Evolutionary conservation across 305 asterid genomes (phyloP).

Genomic region (Euphrasia arctica): DNA sequence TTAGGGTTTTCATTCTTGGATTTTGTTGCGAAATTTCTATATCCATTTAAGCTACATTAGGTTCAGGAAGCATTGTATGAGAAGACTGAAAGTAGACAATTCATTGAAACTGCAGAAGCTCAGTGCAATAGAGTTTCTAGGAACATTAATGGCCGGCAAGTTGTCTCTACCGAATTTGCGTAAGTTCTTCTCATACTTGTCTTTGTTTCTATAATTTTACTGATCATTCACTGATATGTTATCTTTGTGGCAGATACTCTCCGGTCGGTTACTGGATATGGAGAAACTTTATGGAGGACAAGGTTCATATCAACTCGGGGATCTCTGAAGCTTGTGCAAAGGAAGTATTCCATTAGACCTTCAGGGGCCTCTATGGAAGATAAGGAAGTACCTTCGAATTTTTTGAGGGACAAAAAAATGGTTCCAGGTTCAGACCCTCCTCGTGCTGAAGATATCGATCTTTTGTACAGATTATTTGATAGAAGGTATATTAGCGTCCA

Average conservation of each 20-base stretch:
- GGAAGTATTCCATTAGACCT: slow-evolving; percentile 49
- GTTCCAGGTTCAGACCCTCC: slow-evolving; percentile 85
- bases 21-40: slow-evolving; percentile 8
- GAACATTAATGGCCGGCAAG: slow-evolving; percentile 44
- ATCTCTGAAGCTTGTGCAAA: slow-evolving; percentile 45
- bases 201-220: slow-evolving; percentile 15
- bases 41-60: slow-evolving; percentile 3
- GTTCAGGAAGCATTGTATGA: neutral
- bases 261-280: slow-evolving; percentile 31
- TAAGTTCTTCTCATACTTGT: neutral
- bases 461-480: slow-evolving; percentile 59
- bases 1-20: neutral
- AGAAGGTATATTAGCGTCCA: slow-evolving; percentile 47
- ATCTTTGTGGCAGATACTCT: slow-evolving; percentile 35
- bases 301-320: slow-evolving; percentile 40
- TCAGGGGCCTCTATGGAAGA: slow-evolving; percentile 60
- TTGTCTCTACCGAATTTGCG: slow-evolving; percentile 14
- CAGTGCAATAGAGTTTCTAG: slow-evolving; percentile 36
- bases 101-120: slow-evolving; percentile 38
- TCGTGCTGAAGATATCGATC: slow-evolving; percentile 50
- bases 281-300: slow-evolving; percentile 32
- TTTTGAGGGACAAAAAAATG: slow-evolving; percentile 54
- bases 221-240: slow-evolving; percentile 17
- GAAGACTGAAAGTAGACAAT: neutral
- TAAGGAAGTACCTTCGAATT: slow-evolving; percentile 52